Evolutionary conservation across 768 basidiomycete species (phyloP).

Genomic region (Macrocybe gigantea): DNA sequence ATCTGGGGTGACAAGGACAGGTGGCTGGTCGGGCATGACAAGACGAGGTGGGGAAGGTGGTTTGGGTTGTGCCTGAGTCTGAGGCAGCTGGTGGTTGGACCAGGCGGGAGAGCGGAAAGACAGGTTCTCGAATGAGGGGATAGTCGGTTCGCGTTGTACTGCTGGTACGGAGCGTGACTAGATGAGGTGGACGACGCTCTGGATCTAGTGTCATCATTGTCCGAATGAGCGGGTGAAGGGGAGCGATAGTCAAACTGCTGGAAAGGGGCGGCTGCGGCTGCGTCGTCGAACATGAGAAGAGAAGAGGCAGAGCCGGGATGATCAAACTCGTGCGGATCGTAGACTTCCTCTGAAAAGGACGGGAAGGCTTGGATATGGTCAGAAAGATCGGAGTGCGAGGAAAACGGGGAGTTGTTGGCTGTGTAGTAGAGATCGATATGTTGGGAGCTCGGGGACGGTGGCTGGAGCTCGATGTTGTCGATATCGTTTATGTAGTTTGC

Average conservation of each 20-base stretch:
- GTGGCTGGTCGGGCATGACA: conserved; percentile 46
- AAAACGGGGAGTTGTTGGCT: conserved; percentile 69
- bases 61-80: conserved; percentile 9
- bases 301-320: conserved; percentile 36
- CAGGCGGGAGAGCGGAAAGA: conserved; percentile 63
- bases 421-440: conserved; percentile 22
- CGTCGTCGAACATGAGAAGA: conserved; percentile 51
- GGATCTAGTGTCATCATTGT: conserved; percentile 44
- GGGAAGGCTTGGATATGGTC: conserved; percentile 37
- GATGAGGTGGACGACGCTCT: conserved; percentile 69
- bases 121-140: conserved; percentile 52
- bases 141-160: conserved; percentile 46
- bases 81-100: conserved; percentile 41
- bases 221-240: conserved; percentile 45
- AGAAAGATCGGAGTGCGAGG: conserved; percentile 60
- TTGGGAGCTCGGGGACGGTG: conserved; percentile 17
- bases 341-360: conserved; percentile 46
- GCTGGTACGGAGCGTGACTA: conserved; percentile 41
- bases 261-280: conserved; percentile 30
- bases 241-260: conserved; percentile 51
- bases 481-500: conserved; percentile 10
- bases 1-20: conserved; percentile 56
- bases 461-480: conserved; percentile 21
- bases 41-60: conserved; percentile 56
- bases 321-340: conserved; percentile 76